Conservation (phyloP, 495 filamentous ascomycete genomes). For the Immersiella caudata region DNA sequence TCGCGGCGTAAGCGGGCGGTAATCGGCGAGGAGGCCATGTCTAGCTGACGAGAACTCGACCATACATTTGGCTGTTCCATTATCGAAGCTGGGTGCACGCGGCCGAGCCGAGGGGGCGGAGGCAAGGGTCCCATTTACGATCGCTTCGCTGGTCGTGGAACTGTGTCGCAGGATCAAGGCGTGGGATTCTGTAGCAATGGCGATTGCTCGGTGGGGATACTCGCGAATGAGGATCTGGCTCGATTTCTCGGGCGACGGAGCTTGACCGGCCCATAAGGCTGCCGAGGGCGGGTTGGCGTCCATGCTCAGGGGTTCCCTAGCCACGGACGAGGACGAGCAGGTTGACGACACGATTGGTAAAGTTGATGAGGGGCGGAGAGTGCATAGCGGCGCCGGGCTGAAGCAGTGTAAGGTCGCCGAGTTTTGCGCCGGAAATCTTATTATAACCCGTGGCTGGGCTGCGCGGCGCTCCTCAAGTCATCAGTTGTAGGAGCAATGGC, state of each 20-base stretch:
- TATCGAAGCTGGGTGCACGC: constrained; percentile 41
- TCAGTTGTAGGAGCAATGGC: background rate
- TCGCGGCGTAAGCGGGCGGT: constrained; percentile 68
- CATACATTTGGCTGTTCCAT: constrained; percentile 65
- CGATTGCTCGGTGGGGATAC: constrained; percentile 81
- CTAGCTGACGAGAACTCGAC: constrained; percentile 78
- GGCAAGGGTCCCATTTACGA: constrained; percentile 55
- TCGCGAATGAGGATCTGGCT: constrained; percentile 69
- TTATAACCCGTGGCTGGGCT: background rate
- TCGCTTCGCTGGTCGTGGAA: constrained; percentile 55
- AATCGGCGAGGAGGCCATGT: constrained; percentile 70
- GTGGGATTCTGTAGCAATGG: constrained; percentile 75
- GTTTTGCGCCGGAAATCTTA: background rate
- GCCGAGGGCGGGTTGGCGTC: constrained; percentile 32
- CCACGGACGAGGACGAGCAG: background rate
- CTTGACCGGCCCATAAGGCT: constrained; percentile 36
- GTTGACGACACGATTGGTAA: constrained; percentile 9
- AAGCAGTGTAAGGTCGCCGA: background rate
- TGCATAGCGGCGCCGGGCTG: constrained; percentile 18
- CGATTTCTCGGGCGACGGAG: constrained; percentile 48
- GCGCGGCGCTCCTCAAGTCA: background rate
- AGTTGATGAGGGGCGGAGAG: background rate
- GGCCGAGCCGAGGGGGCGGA: constrained; percentile 48
- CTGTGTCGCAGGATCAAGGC: constrained; percentile 82
- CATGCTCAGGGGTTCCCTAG: constrained; percentile 25